Evolutionary conservation across 306 rosid species (phyloP).

Genomic region (Psophocarpus tetragonolobus): DNA sequence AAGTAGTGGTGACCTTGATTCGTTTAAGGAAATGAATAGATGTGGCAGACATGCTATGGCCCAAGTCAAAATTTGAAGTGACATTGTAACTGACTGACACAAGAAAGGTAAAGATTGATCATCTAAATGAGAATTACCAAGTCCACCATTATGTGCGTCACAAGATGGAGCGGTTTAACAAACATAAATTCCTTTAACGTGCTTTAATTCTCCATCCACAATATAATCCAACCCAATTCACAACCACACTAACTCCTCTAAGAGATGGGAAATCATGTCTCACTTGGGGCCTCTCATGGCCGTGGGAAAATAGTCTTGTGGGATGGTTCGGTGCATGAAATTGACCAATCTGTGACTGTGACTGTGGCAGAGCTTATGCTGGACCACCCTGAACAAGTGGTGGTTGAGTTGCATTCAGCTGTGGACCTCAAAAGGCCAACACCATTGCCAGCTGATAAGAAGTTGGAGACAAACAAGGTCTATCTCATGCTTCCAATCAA

Average conservation of each 20-base stretch:
- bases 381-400: conserved; percentile 79
- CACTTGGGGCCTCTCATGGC: conserved; percentile 31
- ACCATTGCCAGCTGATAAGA: conserved; percentile 72
- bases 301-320: conserved; percentile 56
- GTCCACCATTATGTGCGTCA: conserved; percentile 37
- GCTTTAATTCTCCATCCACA: conserved; percentile 14
- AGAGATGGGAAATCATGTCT: conserved; percentile 69
- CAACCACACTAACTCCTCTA: not conserved
- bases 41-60: not conserved
- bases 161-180: conserved; percentile 74
- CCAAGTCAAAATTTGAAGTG: conserved; percentile 34
- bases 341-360: conserved; percentile 45
- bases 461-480: conserved; percentile 52
- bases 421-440: conserved; percentile 50
- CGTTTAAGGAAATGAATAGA: not conserved
- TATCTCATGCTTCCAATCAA: conserved; percentile 77
- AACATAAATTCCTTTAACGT: conserved; percentile 37
- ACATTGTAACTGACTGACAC: conserved; percentile 41
- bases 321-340: conserved; percentile 69
- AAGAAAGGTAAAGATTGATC: conserved; percentile 28
- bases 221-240: conserved; percentile 3
- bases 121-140: conserved; percentile 44
- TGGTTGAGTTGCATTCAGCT: conserved; percentile 66
- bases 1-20: not conserved
- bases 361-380: conserved; percentile 86